Percentiles rank a stretch among this genome's conserved stretches.
phyloP scores from a whole-genome alignment of 2,329 filamentous ascomycete genomes.

The Diaporthe longicolla region DNA sequence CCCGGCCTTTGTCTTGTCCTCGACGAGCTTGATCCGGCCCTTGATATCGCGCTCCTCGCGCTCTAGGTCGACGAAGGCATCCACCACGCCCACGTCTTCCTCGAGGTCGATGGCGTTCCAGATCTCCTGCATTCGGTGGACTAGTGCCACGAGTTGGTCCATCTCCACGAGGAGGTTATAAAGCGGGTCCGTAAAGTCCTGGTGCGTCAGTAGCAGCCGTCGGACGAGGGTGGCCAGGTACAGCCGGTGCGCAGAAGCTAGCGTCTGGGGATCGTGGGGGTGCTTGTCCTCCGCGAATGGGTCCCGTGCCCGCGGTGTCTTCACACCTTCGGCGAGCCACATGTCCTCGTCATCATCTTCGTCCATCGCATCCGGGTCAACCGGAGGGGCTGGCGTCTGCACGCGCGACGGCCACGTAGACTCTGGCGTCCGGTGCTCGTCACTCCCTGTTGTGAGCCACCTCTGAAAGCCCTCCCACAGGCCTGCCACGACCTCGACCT shows the following conservation, averaged over 20 bases:
- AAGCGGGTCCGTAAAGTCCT: conserved; percentile 74
- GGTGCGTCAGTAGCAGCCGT: conserved; percentile 76
- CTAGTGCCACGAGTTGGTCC: conserved; percentile 85
- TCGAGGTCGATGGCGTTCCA: conserved; percentile 87
- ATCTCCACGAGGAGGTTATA: conserved; percentile 79
- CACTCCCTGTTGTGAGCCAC: conserved; percentile 74
- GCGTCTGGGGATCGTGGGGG: conserved; percentile 85
- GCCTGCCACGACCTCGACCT: conserved; percentile 87
- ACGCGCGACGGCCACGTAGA: conserved; percentile 36
- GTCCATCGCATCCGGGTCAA: conserved; percentile 30
- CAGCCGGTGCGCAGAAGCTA: conserved; percentile 82
- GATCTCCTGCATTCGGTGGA: conserved; percentile 81
- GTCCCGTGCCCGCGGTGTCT: conserved; percentile 39
- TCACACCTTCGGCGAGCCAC: conserved; percentile 54
- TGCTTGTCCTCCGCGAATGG: conserved; percentile 45
- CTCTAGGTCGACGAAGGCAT: conserved; percentile 78
- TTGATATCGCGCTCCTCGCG: conserved; percentile 80
- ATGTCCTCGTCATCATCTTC: conserved; percentile 56
- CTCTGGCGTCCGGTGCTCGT: conserved; percentile 47
- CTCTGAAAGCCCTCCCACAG: conserved; percentile 84
- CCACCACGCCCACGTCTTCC: conserved; percentile 84
- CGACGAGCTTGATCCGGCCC: conserved; percentile 73
- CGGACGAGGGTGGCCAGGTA: conserved; percentile 80
- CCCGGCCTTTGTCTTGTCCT: conserved; percentile 74
- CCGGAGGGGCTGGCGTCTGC: conserved; percentile 16